Evolutionary conservation across 163 green algal species (phyloP).

Genomic region (Prototheca stagnorum): DNA sequence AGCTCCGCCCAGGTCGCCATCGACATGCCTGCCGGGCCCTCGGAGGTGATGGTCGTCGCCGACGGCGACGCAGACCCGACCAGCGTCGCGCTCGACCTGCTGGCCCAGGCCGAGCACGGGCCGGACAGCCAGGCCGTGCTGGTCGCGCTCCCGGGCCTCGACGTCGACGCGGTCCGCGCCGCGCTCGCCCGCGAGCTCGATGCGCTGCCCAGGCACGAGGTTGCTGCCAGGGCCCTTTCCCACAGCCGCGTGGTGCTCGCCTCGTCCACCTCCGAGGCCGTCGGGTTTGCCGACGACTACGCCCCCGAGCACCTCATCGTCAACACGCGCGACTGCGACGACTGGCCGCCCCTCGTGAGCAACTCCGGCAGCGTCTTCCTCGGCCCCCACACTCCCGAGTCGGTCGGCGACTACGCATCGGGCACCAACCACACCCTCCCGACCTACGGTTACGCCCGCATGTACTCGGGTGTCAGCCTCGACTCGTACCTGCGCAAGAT

Average conservation of each 20-base stretch:
- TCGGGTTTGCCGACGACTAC: slow-evolving; percentile 80
- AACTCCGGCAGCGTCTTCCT: slow-evolving; percentile 78
- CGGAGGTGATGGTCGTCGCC: slow-evolving; percentile 83
- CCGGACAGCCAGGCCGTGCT: slow-evolving; percentile 89
- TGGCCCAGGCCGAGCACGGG: slow-evolving; percentile 92
- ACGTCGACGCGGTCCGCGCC: slow-evolving; percentile 51
- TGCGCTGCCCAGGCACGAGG: slow-evolving; percentile 68
- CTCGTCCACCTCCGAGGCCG: slow-evolving; percentile 39
- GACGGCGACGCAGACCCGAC: slow-evolving; percentile 55
- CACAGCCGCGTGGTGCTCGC: slow-evolving; percentile 74
- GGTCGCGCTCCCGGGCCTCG: slow-evolving; percentile 70
- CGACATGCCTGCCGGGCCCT: slow-evolving; percentile 95
- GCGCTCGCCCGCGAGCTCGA: slow-evolving; percentile 67
- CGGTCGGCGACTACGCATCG: slow-evolving; percentile 92
- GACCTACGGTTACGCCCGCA: slow-evolving; percentile 94
- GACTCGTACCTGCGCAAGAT: slow-evolving; percentile 97
- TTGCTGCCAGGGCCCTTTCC: slow-evolving; percentile 62
- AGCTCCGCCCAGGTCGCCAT: slow-evolving; percentile 66
- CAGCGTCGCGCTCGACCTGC: slow-evolving; percentile 84
- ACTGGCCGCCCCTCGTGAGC: slow-evolving; percentile 62
- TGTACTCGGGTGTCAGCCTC: slow-evolving; percentile 92
- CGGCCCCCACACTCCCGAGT: slow-evolving; percentile 84
- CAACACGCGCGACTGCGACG: slow-evolving; percentile 81
- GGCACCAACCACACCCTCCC: slow-evolving; percentile 97
- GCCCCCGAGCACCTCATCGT: slow-evolving; percentile 98